Base-by-base conservation (phyloP, 164 flowering plant genomes). In the Dillenia suffruticosa region DNA sequence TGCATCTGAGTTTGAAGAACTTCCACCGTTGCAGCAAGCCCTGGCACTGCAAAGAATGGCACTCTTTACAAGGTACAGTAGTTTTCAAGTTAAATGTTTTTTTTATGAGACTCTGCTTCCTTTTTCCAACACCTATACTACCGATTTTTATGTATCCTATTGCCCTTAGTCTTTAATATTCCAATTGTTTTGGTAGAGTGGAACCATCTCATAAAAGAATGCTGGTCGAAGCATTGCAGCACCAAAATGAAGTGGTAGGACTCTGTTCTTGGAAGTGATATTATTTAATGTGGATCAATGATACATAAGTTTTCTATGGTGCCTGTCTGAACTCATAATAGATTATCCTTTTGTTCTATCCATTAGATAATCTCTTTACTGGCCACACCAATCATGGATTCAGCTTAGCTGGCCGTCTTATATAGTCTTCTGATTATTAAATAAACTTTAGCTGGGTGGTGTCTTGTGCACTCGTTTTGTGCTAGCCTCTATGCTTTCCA, bases 151-250 rank as follows among this genome's bases (percentile, higher is more conserved):
- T 68, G 50, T 50, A 44, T 16, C 46, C 8, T 49, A 32, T 51
- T 32, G 40, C 40, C 40, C 7, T 32, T 0, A 5, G 40, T 32
- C 22, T 32, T 32, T 32, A 32, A 32, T 32, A 32, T 32, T 32
- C 40, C 40, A 32, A 32, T 32, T 32, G 40, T 32, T 14, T 44
- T 75, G 12, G 44, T 60, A 94, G 98, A 95, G 98, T 94, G 69
- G 98, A 94, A 72, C 98, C 98, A 61, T 80, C 96, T 72, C 98
- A 94, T 70, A 94, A 94, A 63, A 84, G 84, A 73, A 87, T 91
- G 92, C 84, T 94, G 63, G 97, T 94, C 68, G 98, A 94, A 76
- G 91, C 98, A 46, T 71, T 94, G 55, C 97, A 86, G 65, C 78
- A 81, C 78, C 98, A 90, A 70, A 94, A 89, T 81, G 98, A 94